Base-by-base conservation (phyloP, 1,284 basidiomycete genomes). In the Fomitopsis palustris region DNA sequence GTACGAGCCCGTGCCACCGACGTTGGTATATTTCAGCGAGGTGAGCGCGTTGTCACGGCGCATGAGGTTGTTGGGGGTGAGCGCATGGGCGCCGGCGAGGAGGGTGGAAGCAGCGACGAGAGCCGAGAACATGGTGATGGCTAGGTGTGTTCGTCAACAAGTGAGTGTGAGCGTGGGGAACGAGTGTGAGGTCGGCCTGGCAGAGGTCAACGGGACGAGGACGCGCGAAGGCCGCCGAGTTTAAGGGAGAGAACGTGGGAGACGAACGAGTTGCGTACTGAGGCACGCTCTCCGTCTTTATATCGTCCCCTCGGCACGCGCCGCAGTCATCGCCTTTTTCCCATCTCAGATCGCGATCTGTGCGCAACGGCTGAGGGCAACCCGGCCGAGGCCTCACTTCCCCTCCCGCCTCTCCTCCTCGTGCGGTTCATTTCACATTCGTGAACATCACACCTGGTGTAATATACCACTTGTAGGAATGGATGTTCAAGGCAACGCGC, bases 301-400 rank as follows among this genome's bases (percentile, higher is more conserved):
- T 88, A 90, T 62, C 75, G 86, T 60, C 90, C 87, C n/a, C 9
- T 90, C 90, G 1, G 75, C 98, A 51, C 89, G 93, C 55, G 83
- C 85, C 54, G 38, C 16, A 55, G 54, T 35, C 54, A 45, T 10
- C 14, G 31, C 49, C 33, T 52, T 35, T 33, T 23, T 10, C 31
- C 47, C 4, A 25, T 29, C 25, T 8, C 4, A 52, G 49, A 52
- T 52, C 33, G 49, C n/a, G 49, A 52, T 52, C 49, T 52, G 49
- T 52, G 49, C 31, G 31, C 49, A 43, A 43, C 41, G 19, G 41
- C 39, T 12, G 21, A 42, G 17, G 39, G 39, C n/a, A 43, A 10
- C 23, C 41, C 19, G 23, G 41, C 41, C 10, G 8, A 9, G 35
- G 16, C 35, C 35, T 37, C 35, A 3, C 35, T 14, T n/a, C n/a